Conservation (phyloP, 129 eudicot genomes). For the Oenanthe sinensis region DNA sequence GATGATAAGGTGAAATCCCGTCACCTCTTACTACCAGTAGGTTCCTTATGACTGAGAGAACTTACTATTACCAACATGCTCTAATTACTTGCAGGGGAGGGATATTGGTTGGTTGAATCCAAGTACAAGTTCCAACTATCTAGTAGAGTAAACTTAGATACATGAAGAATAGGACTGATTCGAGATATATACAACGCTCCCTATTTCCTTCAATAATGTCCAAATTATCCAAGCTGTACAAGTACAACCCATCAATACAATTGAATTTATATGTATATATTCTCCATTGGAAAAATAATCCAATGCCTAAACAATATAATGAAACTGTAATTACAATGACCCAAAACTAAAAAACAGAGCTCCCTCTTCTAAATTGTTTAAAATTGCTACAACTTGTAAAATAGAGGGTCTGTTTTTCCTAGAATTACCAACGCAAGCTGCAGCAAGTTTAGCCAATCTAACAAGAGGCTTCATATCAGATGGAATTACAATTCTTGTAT, state of each 20-base stretch:
- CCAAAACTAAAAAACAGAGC: slow-evolving; percentile 11
- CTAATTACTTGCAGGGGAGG: too few relatives aligned
- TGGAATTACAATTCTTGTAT: slow-evolving; percentile 55
- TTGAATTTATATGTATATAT: too few relatives aligned
- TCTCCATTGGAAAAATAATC: background rate
- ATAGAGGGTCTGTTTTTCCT: slow-evolving; percentile 67
- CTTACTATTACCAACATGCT: background rate
- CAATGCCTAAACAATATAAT: background rate
- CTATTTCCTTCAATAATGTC: too few relatives aligned
- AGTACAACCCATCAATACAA: too few relatives aligned
- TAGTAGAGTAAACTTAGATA: background rate
- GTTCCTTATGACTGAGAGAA: too few relatives aligned
- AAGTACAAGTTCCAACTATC: background rate
- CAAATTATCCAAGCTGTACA: too few relatives aligned
- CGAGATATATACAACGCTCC: too few relatives aligned
- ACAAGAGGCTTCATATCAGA: slow-evolving; percentile 55
- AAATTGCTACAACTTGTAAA: slow-evolving; percentile 54
- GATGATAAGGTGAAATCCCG: background rate
- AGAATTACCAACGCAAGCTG: slow-evolving; percentile 80
- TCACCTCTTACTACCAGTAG: too few relatives aligned
- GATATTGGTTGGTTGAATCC: too few relatives aligned
- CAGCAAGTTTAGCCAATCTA: slow-evolving; percentile 79
- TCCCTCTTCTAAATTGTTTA: slow-evolving; percentile 49
- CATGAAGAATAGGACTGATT: too few relatives aligned
- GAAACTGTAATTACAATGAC: background rate